Percentiles rank a stretch among this genome's conserved stretches.
These are phyloP conservation scores for Ilyonectria robusta DNA, from an alignment of 2,329 filamentous ascomycete genomes.

Conservation along the genomic window DNA sequence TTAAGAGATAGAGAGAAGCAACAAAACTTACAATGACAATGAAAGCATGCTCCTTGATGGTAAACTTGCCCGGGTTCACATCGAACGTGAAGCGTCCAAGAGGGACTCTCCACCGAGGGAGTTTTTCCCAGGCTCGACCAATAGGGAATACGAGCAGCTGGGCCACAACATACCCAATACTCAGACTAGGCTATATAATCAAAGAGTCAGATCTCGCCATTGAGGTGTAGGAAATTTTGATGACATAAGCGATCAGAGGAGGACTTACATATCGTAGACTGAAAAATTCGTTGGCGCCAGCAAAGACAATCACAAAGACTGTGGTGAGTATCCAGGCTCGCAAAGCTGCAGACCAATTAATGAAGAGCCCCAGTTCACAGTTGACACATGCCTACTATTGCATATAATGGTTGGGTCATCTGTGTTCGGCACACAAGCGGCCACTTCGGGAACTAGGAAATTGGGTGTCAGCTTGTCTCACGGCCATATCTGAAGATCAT, in stretches of 20 bases:
- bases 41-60: conserved; percentile 25
- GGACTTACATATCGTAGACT: conserved; percentile 25
- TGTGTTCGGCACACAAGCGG: conserved; percentile 27
- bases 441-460: conserved; percentile 20
- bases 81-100: conserved; percentile 20
- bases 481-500: not conserved
- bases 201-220: not conserved
- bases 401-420: conserved; percentile 20
- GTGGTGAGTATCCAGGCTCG: conserved; percentile 25
- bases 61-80: conserved; percentile 23
- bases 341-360: not conserved
- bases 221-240: not conserved
- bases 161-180: conserved; percentile 25
- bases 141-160: conserved; percentile 27
- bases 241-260: not conserved
- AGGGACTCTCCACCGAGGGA: conserved; percentile 27
- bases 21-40: conserved; percentile 26
- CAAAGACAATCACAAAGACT: conserved; percentile 19
- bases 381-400: not conserved
- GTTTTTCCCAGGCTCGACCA: conserved; percentile 21
- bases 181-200: conserved; percentile 5
- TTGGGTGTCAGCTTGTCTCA: not conserved
- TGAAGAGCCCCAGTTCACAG: no score
- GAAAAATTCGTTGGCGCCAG: conserved; percentile 29
- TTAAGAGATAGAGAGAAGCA: no score